Evolutionary conservation across 805 yeast species (phyloP).

Genomic region (Deakozyma indianensis): DNA sequence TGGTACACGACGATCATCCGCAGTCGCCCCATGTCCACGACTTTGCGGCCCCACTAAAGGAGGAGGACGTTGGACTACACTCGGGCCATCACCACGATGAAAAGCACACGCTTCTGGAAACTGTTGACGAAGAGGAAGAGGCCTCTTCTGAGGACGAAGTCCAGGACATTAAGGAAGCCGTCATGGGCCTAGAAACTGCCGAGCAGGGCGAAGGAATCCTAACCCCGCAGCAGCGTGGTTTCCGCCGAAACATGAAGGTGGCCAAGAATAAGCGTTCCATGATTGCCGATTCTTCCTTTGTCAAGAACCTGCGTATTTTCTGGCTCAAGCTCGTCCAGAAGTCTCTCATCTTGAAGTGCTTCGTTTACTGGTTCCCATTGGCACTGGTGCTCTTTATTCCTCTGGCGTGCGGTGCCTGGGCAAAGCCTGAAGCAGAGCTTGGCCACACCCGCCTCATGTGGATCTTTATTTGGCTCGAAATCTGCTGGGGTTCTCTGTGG

Average conservation of each 20-base stretch:
- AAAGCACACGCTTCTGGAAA: not conserved
- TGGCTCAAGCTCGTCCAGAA: slow-evolving; percentile 8
- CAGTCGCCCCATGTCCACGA: not conserved
- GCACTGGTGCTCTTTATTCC: slow-evolving; percentile 24
- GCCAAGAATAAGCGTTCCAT: slow-evolving; percentile 9
- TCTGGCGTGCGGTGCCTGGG: slow-evolving; percentile 25
- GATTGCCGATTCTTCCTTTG: slow-evolving; percentile 5
- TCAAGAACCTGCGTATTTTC: slow-evolving; percentile 8
- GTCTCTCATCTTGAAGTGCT: slow-evolving; percentile 18
- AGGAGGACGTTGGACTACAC: not conserved
- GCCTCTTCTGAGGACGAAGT: slow-evolving; percentile 5
- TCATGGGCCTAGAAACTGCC: slow-evolving; percentile 5
- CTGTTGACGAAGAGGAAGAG: slow-evolving; percentile 8
- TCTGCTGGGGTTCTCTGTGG: slow-evolving; percentile 24
- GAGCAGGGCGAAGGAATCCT: slow-evolving; percentile 4
- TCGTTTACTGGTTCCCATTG: slow-evolving; percentile 24
- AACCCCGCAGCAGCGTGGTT: slow-evolving; percentile 7
- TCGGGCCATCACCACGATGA: not conserved
- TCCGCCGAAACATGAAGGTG: slow-evolving; percentile 11
- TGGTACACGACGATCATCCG: not conserved
- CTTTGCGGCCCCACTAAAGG: not conserved
- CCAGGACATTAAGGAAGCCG: slow-evolving; percentile 12
- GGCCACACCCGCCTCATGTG: slow-evolving; percentile 23
- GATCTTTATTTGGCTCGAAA: slow-evolving; percentile 27
- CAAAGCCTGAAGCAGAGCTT: slow-evolving; percentile 14